Evolutionary conservation across 2,329 filamentous ascomycete species (phyloP).

Genomic region (Sporothrix pallida): DNA sequence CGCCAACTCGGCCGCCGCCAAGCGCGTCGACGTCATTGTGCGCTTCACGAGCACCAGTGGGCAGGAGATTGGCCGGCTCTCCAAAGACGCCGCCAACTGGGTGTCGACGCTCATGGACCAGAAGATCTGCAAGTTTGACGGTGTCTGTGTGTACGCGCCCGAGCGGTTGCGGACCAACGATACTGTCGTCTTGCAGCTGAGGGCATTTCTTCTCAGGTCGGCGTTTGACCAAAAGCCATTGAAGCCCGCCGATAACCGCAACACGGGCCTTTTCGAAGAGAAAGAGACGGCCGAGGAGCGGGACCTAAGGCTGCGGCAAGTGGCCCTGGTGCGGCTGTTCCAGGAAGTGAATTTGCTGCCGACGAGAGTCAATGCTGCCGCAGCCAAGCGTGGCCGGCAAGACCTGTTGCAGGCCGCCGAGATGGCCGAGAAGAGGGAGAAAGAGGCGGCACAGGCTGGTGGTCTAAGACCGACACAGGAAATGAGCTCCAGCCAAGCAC

Average conservation of each 20-base stretch:
- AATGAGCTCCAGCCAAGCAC: constrained; percentile 5
- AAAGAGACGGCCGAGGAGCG: constrained; percentile 87
- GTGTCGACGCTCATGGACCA: constrained; percentile 92
- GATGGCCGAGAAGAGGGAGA: constrained; percentile 77
- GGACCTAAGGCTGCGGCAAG: constrained; percentile 79
- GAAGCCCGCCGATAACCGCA: constrained; percentile 70
- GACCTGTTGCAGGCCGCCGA: constrained; percentile 87
- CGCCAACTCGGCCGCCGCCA: constrained; percentile 59
- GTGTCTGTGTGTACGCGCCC: constrained; percentile 84
- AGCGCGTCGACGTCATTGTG: constrained; percentile 83
- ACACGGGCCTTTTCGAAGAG: constrained; percentile 77
- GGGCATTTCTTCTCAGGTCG: constrained; percentile 73
- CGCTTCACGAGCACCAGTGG: constrained; percentile 83
- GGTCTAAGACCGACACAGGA: not conserved
- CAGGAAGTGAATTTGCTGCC: constrained; percentile 86
- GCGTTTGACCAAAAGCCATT: constrained; percentile 73
- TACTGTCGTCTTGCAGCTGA: constrained; percentile 88
- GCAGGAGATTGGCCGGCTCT: constrained; percentile 82
- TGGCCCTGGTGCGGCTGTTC: constrained; percentile 85
- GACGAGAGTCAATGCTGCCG: constrained; percentile 72
- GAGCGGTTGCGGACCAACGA: constrained; percentile 88
- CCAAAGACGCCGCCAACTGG: constrained; percentile 88
- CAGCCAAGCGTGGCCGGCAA: constrained; percentile 80
- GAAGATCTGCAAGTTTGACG: constrained; percentile 84
- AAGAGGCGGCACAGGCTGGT: constrained; percentile 52